Conservation (phyloP, 140 eudicot species). For the Flaveria floridana region DNA sequence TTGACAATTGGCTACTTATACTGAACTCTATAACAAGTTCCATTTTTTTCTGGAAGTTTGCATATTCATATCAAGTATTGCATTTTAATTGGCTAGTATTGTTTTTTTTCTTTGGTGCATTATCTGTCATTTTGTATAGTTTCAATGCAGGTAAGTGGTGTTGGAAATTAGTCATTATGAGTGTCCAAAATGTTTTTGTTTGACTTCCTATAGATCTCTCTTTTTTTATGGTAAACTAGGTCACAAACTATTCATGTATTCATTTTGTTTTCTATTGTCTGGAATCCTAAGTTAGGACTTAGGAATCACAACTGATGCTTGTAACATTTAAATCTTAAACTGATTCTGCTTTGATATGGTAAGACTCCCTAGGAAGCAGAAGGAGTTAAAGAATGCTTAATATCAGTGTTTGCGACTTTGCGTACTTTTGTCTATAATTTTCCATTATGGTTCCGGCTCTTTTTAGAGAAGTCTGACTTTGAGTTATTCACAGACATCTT, state of each 20-base stretch:
- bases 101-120: neutral
- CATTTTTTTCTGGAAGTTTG: neutral
- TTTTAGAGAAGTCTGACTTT: neutral
- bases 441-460: neutral
- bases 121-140: neutral
- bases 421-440: neutral
- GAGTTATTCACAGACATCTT: neutral
- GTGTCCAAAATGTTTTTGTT: neutral
- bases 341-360: conserved; percentile 7
- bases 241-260: neutral
- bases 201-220: neutral
- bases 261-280: too few species aligned
- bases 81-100: neutral
- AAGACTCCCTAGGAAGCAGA: neutral
- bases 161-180: conserved; percentile 7
- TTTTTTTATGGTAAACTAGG: conserved; percentile 9
- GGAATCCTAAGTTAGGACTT: too few species aligned
- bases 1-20: conserved; percentile 4
- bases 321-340: neutral
- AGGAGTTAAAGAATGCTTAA: neutral
- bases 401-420: neutral
- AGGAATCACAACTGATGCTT: conserved; percentile 5
- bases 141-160: conserved; percentile 2
- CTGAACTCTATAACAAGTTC: neutral
- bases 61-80: conserved; percentile 2